phyloP scores from a whole-genome alignment of 2,329 filamentous ascomycete genomes.

The Macrophomina phaseolina region DNA sequence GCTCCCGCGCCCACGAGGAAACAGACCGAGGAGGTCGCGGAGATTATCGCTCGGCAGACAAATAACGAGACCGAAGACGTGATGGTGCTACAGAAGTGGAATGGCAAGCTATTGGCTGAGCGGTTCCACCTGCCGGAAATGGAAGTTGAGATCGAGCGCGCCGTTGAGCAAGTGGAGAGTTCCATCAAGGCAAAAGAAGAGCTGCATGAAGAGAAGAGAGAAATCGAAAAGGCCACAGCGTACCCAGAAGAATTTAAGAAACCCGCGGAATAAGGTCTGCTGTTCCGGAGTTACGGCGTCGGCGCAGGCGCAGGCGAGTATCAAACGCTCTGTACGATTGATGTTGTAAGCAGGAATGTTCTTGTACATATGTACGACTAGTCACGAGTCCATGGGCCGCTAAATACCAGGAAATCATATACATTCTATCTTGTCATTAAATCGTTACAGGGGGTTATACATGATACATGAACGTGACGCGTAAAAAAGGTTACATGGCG shows the following conservation, averaged over 20 bases:
- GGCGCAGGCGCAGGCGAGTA: constrained; percentile 17
- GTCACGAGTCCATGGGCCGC: background rate
- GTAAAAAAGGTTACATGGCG: constrained; percentile 15
- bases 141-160: constrained; percentile 60
- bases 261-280: background rate
- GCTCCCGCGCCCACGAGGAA: constrained; percentile 44
- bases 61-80: constrained; percentile 51
- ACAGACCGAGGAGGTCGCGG: constrained; percentile 47
- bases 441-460: constrained; percentile 23
- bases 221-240: constrained; percentile 43
- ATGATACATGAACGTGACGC: constrained; percentile 31
- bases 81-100: constrained; percentile 57
- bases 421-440: constrained; percentile 23
- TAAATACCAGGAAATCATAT: constrained; percentile 20
- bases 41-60: constrained; percentile 46
- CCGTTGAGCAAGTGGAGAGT: constrained; percentile 57
- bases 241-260: constrained; percentile 20
- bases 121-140: constrained; percentile 56
- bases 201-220: constrained; percentile 43
- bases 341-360: constrained; percentile 15
- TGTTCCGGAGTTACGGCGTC: background rate
- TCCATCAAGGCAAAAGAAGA: constrained; percentile 48
- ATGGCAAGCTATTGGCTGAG: constrained; percentile 58
- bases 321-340: constrained; percentile 16
- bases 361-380: constrained; percentile 24